Evolutionary conservation across 2,329 filamentous ascomycete species (phyloP).

Genomic region (Aspergillus quadricinctus): DNA sequence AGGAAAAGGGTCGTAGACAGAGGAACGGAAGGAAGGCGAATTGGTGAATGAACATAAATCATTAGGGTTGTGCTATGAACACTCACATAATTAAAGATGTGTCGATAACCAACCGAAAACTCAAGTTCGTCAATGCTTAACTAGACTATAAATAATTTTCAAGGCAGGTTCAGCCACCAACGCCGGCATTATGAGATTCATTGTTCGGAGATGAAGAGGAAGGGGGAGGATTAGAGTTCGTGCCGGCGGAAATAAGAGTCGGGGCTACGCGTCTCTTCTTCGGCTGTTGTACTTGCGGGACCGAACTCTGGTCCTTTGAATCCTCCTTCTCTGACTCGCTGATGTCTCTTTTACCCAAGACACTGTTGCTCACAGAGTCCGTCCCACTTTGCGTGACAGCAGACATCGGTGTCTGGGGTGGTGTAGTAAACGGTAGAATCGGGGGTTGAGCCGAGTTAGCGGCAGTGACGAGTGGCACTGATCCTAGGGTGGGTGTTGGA

Average conservation of each 20-base stretch:
- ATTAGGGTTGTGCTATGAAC: neutral
- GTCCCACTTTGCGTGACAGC: slow-evolving; percentile 50
- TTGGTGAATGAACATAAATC: neutral
- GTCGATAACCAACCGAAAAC: neutral
- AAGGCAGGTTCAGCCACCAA: slow-evolving; percentile 9
- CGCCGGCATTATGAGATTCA: slow-evolving; percentile 10
- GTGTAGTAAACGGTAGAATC: slow-evolving; percentile 74
- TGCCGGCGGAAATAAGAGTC: slow-evolving; percentile 50
- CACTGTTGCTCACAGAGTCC: slow-evolving; percentile 50
- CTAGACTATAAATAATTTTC: neutral
- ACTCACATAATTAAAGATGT: neutral
- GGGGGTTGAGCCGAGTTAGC: slow-evolving; percentile 55
- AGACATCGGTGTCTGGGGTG: slow-evolving; percentile 75
- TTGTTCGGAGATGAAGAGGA: slow-evolving; percentile 4
- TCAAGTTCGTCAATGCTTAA: neutral
- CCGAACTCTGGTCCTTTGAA: slow-evolving; percentile 35
- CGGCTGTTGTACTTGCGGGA: slow-evolving; percentile 46
- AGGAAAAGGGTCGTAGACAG: neutral
- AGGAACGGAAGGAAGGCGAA: neutral
- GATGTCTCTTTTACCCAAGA: slow-evolving; percentile 50
- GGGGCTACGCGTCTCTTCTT: slow-evolving; percentile 70
- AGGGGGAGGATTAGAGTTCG: slow-evolving; percentile 8
- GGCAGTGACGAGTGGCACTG: slow-evolving; percentile 71
- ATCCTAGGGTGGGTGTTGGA: slow-evolving; percentile 72
- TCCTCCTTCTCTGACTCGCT: slow-evolving; percentile 46